Percentiles rank a stretch among this genome's conserved stretches.
Evolutionary conservation across 208 protist species (phyloP).

Genomic region (Porcisia hertigi): DNA sequence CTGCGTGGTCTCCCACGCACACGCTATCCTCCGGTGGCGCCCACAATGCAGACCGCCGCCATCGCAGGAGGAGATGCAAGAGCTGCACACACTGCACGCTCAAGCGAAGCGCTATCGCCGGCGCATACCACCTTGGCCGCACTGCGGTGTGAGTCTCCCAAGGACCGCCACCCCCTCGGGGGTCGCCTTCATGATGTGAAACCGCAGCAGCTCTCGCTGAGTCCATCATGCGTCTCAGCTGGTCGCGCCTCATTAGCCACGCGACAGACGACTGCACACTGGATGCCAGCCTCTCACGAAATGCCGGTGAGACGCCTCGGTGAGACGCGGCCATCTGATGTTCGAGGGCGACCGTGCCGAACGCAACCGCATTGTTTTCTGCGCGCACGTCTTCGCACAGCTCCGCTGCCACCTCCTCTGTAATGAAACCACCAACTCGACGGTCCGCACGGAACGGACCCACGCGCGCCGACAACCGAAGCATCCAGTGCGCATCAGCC

Average conservation of each 20-base stretch:
- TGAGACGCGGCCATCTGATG: neutral
- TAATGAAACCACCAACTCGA: neutral
- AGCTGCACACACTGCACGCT: conserved; percentile 64
- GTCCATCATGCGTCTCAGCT: conserved; percentile 2
- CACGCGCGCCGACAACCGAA: conserved; percentile 20
- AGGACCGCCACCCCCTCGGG: neutral
- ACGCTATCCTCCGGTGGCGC: conserved; percentile 32
- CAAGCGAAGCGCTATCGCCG: conserved; percentile 19
- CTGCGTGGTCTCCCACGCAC: neutral
- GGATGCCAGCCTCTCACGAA: conserved; percentile 6
- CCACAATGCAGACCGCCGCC: conserved; percentile 57
- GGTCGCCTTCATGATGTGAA: neutral
- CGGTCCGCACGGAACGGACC: neutral
- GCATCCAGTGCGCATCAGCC: conserved; percentile 63
- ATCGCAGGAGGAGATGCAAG: conserved; percentile 64
- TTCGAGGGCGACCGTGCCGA: neutral
- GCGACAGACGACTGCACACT: neutral
- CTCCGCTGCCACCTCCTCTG: neutral
- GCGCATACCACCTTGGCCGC: neutral
- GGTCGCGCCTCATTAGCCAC: conserved; percentile 21
- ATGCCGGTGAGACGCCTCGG: conserved; percentile 7
- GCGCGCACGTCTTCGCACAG: neutral
- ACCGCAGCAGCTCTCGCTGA: neutral
- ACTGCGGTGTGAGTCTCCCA: neutral
- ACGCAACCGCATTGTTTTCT: neutral